These are phyloP conservation scores for Phytophthora tubulina DNA, from an alignment of 352 stramenopile species.

Conservation along the genomic window DNA sequence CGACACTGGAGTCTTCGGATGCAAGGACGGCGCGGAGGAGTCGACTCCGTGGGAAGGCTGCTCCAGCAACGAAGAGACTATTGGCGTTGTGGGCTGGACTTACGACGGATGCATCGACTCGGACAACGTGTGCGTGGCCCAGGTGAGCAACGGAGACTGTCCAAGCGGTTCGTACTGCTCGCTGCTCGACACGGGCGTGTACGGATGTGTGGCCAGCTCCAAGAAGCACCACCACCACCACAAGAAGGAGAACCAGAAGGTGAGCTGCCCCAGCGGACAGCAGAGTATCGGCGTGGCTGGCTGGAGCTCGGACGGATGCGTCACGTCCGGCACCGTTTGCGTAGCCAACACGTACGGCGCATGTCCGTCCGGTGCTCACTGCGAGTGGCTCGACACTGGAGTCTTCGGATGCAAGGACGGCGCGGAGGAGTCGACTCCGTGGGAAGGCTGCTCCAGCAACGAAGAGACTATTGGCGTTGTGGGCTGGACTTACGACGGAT, in stretches of 20 bases:
- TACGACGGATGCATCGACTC: conserved; percentile 51
- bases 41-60: conserved; percentile 5
- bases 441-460: conserved; percentile 26
- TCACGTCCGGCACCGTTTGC: conserved; percentile 29
- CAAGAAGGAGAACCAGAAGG: conserved; percentile 23
- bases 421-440: conserved; percentile 32
- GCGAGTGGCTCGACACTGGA: conserved; percentile 34
- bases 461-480: conserved; percentile 39
- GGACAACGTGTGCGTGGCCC: conserved; percentile 27
- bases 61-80: conserved; percentile 13
- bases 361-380: conserved; percentile 37
- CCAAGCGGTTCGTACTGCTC: conserved; percentile 35
- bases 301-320: conserved; percentile 30
- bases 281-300: conserved; percentile 31
- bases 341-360: conserved; percentile 34
- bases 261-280: conserved; percentile 27
- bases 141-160: conserved; percentile 34
- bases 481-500: conserved; percentile 34
- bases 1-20: conserved; percentile 46
- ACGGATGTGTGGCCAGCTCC: conserved; percentile 27
- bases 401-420: conserved; percentile 41
- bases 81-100: conserved; percentile 31
- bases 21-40: conserved; percentile 17
- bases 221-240: conserved; percentile 31
- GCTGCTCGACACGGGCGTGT: conserved; percentile 37